Evolutionary conservation across 345 rosid species (phyloP), one percentile per base, ranked within the genome.

Genomic region (Toxicodendron radicans): DNA sequence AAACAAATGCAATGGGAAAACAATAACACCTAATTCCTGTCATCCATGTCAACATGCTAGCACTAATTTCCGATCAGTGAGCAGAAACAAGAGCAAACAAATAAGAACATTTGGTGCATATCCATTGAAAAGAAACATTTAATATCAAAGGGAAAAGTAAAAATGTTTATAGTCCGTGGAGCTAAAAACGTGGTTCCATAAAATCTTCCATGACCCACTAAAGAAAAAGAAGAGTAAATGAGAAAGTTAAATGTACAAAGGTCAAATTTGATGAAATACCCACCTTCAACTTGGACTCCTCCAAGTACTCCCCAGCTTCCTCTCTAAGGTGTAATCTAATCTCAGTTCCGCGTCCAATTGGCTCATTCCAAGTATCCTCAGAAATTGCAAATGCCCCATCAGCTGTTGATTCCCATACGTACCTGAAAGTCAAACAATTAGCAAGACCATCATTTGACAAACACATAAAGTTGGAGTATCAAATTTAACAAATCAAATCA

Each of bases 401-500:
- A 75, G 99, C 98, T 83, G 90, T 95, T 46, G 99, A 95, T 81
- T 95, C 99, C 99, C 99, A 95, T 3, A 95, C 93, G 73, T 93
- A 80, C 87, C 99, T 95, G 75, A 77, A 68, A 54, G 20, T 16
- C 73, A 64, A 70, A 49, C 27, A 41, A 45, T 68, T 72, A 43
- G 20, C 38, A 52, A 4, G 33, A 53, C 49, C 14, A 77, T 67
- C 74, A 79, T 73, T 60, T 59, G 21, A 65, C 21, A 45, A n/a
- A 46, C 13, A 52, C 66, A 56, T 43, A 68, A 58, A 68, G 54
- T 62, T 53, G 68, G 23, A 68, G 41, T 14, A 43, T 27, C 58
- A 64, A 46, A 70, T 10, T 45, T 18, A n/a, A 33, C 62, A 12
- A 30, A 35, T 35, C 6, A 33, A 33, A 43, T 58, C 24, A 35